phyloP scores from a whole-genome alignment of 192 early-diverging fungal species.

The Globomyces pollinis-pini region DNA sequence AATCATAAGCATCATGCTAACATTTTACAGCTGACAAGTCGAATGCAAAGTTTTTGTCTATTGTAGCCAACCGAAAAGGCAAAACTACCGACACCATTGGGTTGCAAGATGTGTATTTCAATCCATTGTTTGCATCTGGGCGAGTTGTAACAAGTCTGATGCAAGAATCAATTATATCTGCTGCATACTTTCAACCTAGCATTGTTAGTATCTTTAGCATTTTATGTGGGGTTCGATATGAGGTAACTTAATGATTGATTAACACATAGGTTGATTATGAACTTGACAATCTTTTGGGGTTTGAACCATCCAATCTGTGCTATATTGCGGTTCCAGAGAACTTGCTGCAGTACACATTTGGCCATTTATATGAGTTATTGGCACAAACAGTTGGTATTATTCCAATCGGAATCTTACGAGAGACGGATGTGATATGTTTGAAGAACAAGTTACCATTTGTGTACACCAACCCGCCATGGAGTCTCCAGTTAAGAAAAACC shows the following conservation, averaged over 20 bases:
- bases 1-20: not conserved
- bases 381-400: slow-evolving; percentile 43
- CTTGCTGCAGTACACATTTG: slow-evolving; percentile 22
- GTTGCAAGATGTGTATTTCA: slow-evolving; percentile 19
- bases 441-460: slow-evolving; percentile 61
- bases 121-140: slow-evolving; percentile 59
- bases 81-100: not conserved
- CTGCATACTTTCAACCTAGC: slow-evolving; percentile 44
- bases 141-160: slow-evolving; percentile 51
- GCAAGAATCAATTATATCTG: slow-evolving; percentile 42
- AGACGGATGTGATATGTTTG: slow-evolving; percentile 1
- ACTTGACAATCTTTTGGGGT: not conserved
- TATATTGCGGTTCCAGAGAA: slow-evolving; percentile 33
- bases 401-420: slow-evolving; percentile 43
- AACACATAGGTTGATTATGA: slow-evolving; percentile 6
- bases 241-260: not conserved
- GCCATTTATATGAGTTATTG: slow-evolving; percentile 43
- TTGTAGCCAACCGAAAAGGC: not conserved
- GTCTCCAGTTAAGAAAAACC: slow-evolving; percentile 37
- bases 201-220: slow-evolving; percentile 54
- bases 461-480: slow-evolving; percentile 63
- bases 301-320: slow-evolving; percentile 28
- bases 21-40: not conserved
- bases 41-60: not conserved
- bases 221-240: slow-evolving; percentile 47